These are phyloP conservation scores for Gamsiella multidivaricata DNA, from an alignment of 192 early-diverging fungal genomes.

Conservation along the genomic window DNA sequence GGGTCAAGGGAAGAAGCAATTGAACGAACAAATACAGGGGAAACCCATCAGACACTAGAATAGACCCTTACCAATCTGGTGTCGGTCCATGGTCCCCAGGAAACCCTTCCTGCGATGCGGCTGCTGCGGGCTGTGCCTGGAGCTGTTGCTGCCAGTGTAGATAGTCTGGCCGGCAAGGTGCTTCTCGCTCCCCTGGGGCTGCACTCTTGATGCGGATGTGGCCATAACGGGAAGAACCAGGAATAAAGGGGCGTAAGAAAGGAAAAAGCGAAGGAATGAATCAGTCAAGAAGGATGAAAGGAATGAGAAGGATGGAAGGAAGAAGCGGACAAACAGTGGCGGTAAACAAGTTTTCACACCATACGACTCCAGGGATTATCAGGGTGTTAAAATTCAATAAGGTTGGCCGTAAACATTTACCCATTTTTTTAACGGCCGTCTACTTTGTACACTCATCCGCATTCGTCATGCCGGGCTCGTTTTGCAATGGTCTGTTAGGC, in stretches of 20 bases:
- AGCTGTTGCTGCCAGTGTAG: too few species aligned
- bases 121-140: conserved; percentile 7
- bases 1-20: background rate
- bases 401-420: too few species aligned
- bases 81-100: conserved; percentile 35
- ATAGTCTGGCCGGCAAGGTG: background rate
- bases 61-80: conserved; percentile 42
- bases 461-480: too few species aligned
- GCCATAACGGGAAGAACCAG: background rate
- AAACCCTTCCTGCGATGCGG: conserved; percentile 36
- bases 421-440: too few species aligned
- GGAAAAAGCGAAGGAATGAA: background rate
- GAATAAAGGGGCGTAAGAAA: background rate
- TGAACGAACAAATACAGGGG: background rate
- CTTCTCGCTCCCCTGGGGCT: conserved; percentile 7
- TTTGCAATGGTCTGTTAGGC: too few species aligned
- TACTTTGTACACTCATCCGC: too few species aligned
- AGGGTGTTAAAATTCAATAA: too few species aligned
- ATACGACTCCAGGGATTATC: too few species aligned
- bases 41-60: background rate
- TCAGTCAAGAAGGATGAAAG: background rate
- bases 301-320: background rate
- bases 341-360: too few species aligned
- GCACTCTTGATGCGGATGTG: background rate
- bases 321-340: background rate